Percentiles rank a stretch among this genome's conserved stretches.
These are phyloP conservation scores for Knoxia roxburghii DNA, from an alignment of 257 asterid species.

Conservation along the genomic window DNA sequence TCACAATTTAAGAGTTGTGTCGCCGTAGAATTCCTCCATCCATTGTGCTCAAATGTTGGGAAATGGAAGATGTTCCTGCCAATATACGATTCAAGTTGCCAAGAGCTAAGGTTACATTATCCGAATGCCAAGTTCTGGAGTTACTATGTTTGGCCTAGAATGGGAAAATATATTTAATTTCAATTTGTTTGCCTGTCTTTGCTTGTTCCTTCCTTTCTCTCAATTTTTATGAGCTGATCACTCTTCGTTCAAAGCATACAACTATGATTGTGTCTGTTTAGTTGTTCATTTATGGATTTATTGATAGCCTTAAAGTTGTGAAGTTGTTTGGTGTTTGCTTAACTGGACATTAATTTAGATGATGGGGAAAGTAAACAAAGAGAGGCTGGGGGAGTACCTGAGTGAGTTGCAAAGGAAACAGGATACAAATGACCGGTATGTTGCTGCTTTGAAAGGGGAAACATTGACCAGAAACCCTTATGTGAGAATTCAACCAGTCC, in stretches of 20 bases:
- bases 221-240: neutral
- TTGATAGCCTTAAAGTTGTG: neutral
- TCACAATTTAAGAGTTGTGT: no score
- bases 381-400: slow-evolving; percentile 79
- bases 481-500: slow-evolving; percentile 71
- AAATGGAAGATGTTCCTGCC: neutral
- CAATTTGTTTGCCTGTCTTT: neutral
- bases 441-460: slow-evolving; percentile 89
- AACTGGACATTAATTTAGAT: slow-evolving; percentile 40
- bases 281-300: neutral
- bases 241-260: no score
- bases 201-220: neutral
- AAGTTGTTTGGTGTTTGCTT: neutral
- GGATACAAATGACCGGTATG: slow-evolving; percentile 83
- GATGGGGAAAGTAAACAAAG: slow-evolving; percentile 91
- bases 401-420: slow-evolving; percentile 85
- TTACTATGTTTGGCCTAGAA: neutral
- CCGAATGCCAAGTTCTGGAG: neutral
- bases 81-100: neutral
- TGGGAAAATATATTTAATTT: neutral
- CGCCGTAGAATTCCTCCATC: neutral
- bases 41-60: neutral
- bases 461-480: slow-evolving; percentile 86
- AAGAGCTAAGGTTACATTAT: neutral
- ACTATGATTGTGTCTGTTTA: no score